phyloP scores from a whole-genome alignment of 108 stramenopile genomes.

The Skeletonema costatum region DNA sequence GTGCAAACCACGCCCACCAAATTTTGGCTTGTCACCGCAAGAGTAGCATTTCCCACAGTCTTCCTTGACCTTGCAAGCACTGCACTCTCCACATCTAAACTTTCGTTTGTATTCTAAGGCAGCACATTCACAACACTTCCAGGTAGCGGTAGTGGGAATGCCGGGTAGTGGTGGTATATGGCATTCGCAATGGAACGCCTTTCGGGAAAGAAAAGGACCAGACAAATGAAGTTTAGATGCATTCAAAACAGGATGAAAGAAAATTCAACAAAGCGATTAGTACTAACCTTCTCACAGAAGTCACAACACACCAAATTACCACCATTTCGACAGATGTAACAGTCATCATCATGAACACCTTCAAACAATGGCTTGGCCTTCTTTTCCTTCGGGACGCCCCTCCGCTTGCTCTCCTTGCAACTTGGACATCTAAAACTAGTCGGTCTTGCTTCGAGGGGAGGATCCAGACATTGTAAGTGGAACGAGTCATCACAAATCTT shows the following conservation, averaged over 20 bases:
- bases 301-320: conserved; percentile 56
- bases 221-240: not conserved
- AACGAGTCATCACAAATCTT: conserved; percentile 33
- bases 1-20: conserved; percentile 28
- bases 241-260: not conserved
- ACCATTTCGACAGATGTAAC: conserved; percentile 47
- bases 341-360: conserved; percentile 47
- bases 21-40: conserved; percentile 42
- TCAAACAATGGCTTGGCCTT: conserved; percentile 30
- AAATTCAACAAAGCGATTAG: not conserved
- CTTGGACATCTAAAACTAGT: conserved; percentile 24
- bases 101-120: conserved; percentile 37
- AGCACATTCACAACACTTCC: conserved; percentile 54
- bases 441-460: conserved; percentile 34
- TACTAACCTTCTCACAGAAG: conserved; percentile 32
- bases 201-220: not conserved
- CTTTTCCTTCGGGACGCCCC: conserved; percentile 11
- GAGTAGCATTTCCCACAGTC: conserved; percentile 42
- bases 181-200: conserved; percentile 32
- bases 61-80: conserved; percentile 23
- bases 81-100: conserved; percentile 46
- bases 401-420: conserved; percentile 27
- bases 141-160: conserved; percentile 23
- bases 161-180: conserved; percentile 41
- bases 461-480: conserved; percentile 42